Evolutionary conservation across 768 basidiomycete genomes (phyloP).

Genomic region (Termitomyces sp.): DNA sequence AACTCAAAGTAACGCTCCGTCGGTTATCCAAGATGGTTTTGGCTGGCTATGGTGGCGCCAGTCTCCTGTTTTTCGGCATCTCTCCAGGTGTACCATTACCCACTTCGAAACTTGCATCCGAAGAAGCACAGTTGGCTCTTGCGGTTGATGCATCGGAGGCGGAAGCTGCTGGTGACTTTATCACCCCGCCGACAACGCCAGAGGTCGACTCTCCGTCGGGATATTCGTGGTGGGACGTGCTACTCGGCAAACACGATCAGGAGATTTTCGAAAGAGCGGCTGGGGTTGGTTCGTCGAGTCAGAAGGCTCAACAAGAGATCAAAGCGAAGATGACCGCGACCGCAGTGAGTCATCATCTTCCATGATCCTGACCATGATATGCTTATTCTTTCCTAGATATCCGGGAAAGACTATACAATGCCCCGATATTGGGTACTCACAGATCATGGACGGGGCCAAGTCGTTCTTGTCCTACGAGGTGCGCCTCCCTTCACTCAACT

Average conservation of each 20-base stretch:
- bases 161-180: slow-evolving; percentile 50
- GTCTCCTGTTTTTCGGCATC: slow-evolving; percentile 78
- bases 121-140: slow-evolving; percentile 61
- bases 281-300: slow-evolving; percentile 25
- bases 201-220: slow-evolving; percentile 20
- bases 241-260: slow-evolving; percentile 77
- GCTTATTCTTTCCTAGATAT: slow-evolving; percentile 29
- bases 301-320: slow-evolving; percentile 31
- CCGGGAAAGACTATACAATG: slow-evolving; percentile 69
- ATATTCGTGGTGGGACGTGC: slow-evolving; percentile 84
- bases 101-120: slow-evolving; percentile 43
- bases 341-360: slow-evolving; percentile 35
- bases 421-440: slow-evolving; percentile 87
- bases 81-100: slow-evolving; percentile 35
- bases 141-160: slow-evolving; percentile 73
- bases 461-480: slow-evolving; percentile 77
- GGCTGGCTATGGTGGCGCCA: slow-evolving; percentile 83
- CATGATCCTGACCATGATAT: neutral
- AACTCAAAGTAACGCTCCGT: slow-evolving; percentile 69
- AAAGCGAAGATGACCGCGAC: slow-evolving; percentile 50
- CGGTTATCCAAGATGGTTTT: slow-evolving; percentile 81
- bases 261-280: slow-evolving; percentile 77
- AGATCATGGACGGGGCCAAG: slow-evolving; percentile 70
- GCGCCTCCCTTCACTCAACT: slow-evolving; percentile 7
- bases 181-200: slow-evolving; percentile 21